Evolutionary conservation across 2,329 filamentous ascomycete species (phyloP).

Genomic region (Cladophialophora yegresii): DNA sequence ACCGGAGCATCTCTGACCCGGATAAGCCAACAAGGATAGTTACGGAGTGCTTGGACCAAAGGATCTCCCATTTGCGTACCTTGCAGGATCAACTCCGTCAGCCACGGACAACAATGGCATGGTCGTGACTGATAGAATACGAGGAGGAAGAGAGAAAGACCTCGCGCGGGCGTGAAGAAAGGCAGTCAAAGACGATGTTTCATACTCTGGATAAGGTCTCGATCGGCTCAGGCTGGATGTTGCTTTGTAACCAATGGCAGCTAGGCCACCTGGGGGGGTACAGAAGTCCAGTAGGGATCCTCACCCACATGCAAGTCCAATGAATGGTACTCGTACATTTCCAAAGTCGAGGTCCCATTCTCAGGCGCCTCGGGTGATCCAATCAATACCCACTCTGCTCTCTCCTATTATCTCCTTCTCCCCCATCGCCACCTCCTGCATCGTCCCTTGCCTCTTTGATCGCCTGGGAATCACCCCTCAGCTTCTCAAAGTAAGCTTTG

Average conservation of each 20-base stretch:
- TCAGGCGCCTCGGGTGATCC: not conserved
- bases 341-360: not conserved
- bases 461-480: conserved; percentile 80
- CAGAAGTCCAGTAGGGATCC: too few species aligned
- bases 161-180: not conserved
- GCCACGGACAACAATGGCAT: too few species aligned
- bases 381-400: conserved; percentile 31
- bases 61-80: not conserved
- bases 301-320: not conserved
- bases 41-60: too few species aligned
- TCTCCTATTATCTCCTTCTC: conserved; percentile 15
- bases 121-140: not conserved
- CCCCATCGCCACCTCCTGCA: not conserved
- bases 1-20: too few species aligned
- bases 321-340: not conserved
- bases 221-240: not conserved
- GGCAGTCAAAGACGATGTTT: not conserved
- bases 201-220: not conserved
- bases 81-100: not conserved
- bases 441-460: conserved; percentile 60
- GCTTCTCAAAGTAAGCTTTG: conserved; percentile 91
- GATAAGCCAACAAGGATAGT: too few species aligned
- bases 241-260: not conserved
- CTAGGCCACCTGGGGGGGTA: not conserved
- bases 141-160: not conserved